Evolutionary conservation across 1,139 yeast species (phyloP), one percentile per base, ranked within the genome.

Genomic region (Blastobotrys serpentis): DNA sequence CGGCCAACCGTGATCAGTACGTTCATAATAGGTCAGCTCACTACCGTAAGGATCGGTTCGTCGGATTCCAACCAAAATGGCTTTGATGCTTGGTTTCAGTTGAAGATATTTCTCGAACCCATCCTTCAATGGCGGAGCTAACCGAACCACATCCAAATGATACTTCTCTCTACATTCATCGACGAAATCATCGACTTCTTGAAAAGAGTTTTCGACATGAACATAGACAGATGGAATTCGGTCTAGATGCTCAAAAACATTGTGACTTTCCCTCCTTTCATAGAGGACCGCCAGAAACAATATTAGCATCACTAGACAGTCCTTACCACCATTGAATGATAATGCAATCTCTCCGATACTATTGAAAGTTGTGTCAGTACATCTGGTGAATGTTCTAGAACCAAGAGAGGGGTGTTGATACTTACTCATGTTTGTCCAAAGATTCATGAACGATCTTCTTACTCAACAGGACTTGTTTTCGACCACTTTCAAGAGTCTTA

Each of bases 1-100:
- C n/a, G 96, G 96, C 96, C 96, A 88, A 46, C 87, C 81, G 53
- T 80, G 84, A 62, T 88, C 96, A 0, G 96, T 88, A 36, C 60
- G 64, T 58, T 86, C 89, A 51, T 83, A 76, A 48, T 74, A 74
- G 13, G 70, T 55, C 33, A 88, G 70, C 11, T 68, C 56, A 1
- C 68, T 67, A 0, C 94, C 89, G 61, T 76, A 84, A 0, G 96
- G 96, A 61, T 88, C 96, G 2, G 85, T 77, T 51, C 84, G 76
- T 46, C 96, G 73, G 14, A 86, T 86, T 0, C 96, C 96, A 1
- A 88, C 92, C 25, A 88, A 72, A 1, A 88, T 80, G 13, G 88
- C 81, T 59, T 77, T 76, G 25, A 84, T 69, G 1, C 71, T 52
- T 0, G 79, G 74, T 50, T 79, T 70, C 22, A 50, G 48, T 2